Percentiles rank a stretch among this genome's conserved stretches.
These are phyloP conservation scores for Aspergillus sp. DNA, from an alignment of 2,329 filamentous ascomycete genomes.

Conservation along the genomic window DNA sequence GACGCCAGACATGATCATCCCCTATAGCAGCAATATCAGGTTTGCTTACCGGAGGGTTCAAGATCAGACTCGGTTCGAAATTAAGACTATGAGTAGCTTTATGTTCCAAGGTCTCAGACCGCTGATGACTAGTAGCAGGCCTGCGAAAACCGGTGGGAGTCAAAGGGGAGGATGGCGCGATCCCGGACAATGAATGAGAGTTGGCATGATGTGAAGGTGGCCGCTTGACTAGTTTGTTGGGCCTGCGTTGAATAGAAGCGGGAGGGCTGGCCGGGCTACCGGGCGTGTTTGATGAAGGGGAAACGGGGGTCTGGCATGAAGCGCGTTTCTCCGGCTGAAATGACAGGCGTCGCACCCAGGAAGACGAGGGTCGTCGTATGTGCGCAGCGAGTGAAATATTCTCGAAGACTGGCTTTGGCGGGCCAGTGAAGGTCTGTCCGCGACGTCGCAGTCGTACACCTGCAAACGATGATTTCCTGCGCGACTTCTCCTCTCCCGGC, in stretches of 20 bases:
- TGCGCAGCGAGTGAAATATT: conserved; percentile 29
- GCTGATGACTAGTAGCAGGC: conserved; percentile 65
- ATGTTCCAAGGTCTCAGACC: conserved; percentile 56
- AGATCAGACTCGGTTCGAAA: conserved; percentile 29
- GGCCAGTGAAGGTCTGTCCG: conserved; percentile 40
- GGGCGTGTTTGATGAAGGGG: conserved; percentile 57
- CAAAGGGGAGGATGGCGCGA: conserved; percentile 39
- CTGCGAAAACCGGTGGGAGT: conserved; percentile 56
- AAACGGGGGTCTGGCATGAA: conserved; percentile 53
- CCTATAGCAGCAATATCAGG: conserved; percentile 6
- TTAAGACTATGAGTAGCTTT: conserved; percentile 38
- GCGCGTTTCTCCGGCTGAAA: conserved; percentile 51
- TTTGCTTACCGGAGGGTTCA: conserved; percentile 6
- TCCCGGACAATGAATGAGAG: conserved; percentile 38
- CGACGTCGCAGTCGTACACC: conserved; percentile 36
- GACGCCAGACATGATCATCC: conserved; percentile 36
- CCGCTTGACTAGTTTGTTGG: conserved; percentile 66
- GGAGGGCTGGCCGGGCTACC: conserved; percentile 51
- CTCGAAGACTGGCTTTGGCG: conserved; percentile 31
- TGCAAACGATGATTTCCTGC: conserved; percentile 32
- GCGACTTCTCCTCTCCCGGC: conserved; percentile 22
- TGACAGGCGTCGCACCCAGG: conserved; percentile 61
- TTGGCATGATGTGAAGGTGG: conserved; percentile 56
- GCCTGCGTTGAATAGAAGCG: conserved; percentile 37
- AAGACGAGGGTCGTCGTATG: conserved; percentile 46